Base-by-base conservation (phyloP, 1,284 basidiomycete species). In the Apiotrichum porosum region DNA sequence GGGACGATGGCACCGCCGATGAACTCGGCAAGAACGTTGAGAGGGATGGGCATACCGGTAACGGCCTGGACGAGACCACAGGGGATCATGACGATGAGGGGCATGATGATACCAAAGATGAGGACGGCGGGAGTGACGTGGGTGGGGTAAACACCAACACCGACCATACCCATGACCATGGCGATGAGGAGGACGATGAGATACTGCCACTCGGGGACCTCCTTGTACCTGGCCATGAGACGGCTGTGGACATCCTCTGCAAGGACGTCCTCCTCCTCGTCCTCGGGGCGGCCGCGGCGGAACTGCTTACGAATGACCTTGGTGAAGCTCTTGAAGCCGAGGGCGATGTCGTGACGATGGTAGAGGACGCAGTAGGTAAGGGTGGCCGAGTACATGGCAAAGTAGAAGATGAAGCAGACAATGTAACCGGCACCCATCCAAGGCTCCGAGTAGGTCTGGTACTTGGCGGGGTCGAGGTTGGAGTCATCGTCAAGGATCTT, bases 151-250 rank as follows among this genome's bases (percentile, higher is more conserved):
- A 53, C 59, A 2, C 60, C 56, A 10, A 69, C 60, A 15, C 68
- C 68, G 15, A 59, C 55, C 40, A 73, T 60, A 44, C 65, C 66
- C 44, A 73, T 52, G 30, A 80, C 75, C 57, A 87, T 75, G 48
- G 83, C 79, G 47, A 80, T 51, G 41, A 81, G 47, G 37, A 86
- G 83, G 45, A 88, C 66, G 24, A 72, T 52, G 9, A 65, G 75
- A 68, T 86, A 92, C 86, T 86, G 89, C 79, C 79, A 85, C 47
- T 78, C 75, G 0, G 89, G 87, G 15, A 89, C 86, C 63, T 90
- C 86, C 1, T 78, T 72, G 69, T 94, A 94, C 21, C 15, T 8
- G 37, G 44, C 33, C 52, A 65, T 63, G 21, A 67, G 52, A 22
- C 53, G 49, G 47, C 43, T 55, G 57, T 68, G 65, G 30, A 66